Percentiles rank a stretch among this genome's conserved stretches.
Conservation (phyloP, 106 monocot species). For the Hemerocallis citrina region DNA sequence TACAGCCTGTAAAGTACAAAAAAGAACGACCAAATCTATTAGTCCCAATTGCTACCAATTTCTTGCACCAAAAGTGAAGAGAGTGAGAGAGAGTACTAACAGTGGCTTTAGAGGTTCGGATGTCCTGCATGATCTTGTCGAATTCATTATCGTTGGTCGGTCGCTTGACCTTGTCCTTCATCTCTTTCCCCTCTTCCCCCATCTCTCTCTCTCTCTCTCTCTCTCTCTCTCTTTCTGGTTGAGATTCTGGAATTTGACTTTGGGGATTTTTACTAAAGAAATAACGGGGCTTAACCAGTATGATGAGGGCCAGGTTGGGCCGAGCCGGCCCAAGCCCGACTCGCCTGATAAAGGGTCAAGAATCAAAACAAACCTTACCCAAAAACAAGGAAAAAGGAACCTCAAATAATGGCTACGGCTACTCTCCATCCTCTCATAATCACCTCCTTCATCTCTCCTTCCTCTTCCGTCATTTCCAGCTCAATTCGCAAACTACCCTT, state of each 20-base stretch:
- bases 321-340: too few relatives aligned
- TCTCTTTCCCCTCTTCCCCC: conserved; percentile 1
- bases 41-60: neutral
- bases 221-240: too few relatives aligned
- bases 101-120: conserved; percentile 18
- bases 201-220: neutral
- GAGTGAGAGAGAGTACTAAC: conserved; percentile 7
- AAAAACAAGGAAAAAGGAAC: neutral
- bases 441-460: neutral
- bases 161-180: conserved; percentile 4
- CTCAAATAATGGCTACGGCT: neutral
- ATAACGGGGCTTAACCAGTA: too few relatives aligned
- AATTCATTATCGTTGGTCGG: conserved; percentile 13
- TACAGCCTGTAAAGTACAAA: conserved; percentile 20
- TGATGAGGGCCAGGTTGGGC: too few relatives aligned
- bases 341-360: too few relatives aligned
- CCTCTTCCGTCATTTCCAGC: neutral
- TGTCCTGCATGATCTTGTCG: conserved; percentile 24
- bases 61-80: neutral
- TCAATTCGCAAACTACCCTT: neutral
- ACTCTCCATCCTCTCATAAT: neutral
- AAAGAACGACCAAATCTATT: neutral
- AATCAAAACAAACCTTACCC: conserved; percentile 8
- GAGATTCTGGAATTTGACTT: too few relatives aligned
- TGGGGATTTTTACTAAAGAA: too few relatives aligned